These are phyloP conservation scores for Solanum pinnatisectum DNA, from an alignment of 257 asterid species.

Conservation along the genomic window DNA sequence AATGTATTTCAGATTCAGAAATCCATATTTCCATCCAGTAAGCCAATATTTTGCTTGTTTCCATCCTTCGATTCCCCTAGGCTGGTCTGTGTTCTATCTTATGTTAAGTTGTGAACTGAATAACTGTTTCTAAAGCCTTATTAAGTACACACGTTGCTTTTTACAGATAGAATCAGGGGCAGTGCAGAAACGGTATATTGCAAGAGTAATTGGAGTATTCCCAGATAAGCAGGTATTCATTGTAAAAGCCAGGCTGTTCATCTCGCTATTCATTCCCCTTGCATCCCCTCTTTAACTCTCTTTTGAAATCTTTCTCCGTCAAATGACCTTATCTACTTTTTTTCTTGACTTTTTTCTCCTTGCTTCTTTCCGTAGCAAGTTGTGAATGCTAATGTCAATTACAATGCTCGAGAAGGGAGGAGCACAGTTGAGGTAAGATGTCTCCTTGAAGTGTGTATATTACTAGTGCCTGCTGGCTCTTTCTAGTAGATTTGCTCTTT, in stretches of 20 bases:
- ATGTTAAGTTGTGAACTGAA: not conserved
- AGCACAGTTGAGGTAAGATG: constrained; percentile 66
- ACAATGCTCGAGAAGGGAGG: constrained; percentile 76
- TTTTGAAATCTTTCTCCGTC: not conserved
- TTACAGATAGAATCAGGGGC: constrained; percentile 79
- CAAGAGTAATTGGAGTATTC: constrained; percentile 79
- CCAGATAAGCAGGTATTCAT: constrained; percentile 73
- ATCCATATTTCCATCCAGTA: not conserved
- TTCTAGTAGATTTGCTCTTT: not conserved
- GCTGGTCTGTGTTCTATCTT: not conserved
- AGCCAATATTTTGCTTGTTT: not conserved
- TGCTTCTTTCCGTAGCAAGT: constrained; percentile 44
- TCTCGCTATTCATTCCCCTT: not conserved
- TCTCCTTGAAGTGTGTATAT: not conserved
- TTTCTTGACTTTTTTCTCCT: not conserved
- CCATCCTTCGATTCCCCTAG: not conserved
- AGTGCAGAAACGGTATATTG: constrained; percentile 79
- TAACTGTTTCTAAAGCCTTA: not conserved
- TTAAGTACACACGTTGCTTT: not conserved
- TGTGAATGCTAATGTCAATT: constrained; percentile 58
- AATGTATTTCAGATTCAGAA: not conserved
- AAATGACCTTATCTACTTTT: not conserved
- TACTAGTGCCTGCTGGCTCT: not conserved
- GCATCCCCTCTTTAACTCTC: not conserved
- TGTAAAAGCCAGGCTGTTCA: not conserved